phyloP scores from a whole-genome alignment of 2,329 filamentous ascomycete genomes.

The Sclerotinia minor region DNA sequence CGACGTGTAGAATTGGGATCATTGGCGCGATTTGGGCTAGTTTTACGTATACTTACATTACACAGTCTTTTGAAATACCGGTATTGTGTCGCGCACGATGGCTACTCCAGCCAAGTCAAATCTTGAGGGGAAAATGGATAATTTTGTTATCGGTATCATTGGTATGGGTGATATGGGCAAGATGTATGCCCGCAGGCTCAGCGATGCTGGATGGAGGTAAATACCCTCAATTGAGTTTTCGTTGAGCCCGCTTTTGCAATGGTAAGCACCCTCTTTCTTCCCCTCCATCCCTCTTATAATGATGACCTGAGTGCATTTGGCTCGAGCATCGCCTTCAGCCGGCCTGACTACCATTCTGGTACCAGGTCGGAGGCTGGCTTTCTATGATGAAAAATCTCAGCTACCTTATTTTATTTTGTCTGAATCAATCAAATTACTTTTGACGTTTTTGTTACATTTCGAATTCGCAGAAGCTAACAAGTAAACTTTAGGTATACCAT shows the following conservation, averaged over 20 bases:
- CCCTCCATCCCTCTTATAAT: conserved; percentile 49
- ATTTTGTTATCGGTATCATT: conserved; percentile 86
- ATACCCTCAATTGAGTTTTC: conserved; percentile 42
- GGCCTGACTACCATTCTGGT: conserved; percentile 75
- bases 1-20: not conserved
- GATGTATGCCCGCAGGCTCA: conserved; percentile 91
- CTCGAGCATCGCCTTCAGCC: conserved; percentile 84
- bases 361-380: conserved; percentile 59
- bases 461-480: conserved; percentile 36
- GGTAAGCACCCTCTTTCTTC: conserved; percentile 40
- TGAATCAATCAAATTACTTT: conserved; percentile 54
- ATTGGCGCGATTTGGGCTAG: not conserved
- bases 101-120: conserved; percentile 21
- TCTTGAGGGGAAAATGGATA: conserved; percentile 37
- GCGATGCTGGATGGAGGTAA: conserved; percentile 96
- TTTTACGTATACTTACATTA: not conserved
- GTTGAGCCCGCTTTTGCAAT: conserved; percentile 36
- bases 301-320: conserved; percentile 99
- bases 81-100: conserved; percentile 12
- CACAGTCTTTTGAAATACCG: not conserved
- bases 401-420: conserved; percentile 93
- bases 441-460: conserved; percentile 25
- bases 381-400: conserved; percentile 99
- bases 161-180: conserved; percentile 99
- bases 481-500: conserved; percentile 15